Evolutionary conservation across 176 grass and related monocot species (phyloP), one percentile per base, ranked within the genome.

Genomic region (Hsuehochloa calcarea): DNA sequence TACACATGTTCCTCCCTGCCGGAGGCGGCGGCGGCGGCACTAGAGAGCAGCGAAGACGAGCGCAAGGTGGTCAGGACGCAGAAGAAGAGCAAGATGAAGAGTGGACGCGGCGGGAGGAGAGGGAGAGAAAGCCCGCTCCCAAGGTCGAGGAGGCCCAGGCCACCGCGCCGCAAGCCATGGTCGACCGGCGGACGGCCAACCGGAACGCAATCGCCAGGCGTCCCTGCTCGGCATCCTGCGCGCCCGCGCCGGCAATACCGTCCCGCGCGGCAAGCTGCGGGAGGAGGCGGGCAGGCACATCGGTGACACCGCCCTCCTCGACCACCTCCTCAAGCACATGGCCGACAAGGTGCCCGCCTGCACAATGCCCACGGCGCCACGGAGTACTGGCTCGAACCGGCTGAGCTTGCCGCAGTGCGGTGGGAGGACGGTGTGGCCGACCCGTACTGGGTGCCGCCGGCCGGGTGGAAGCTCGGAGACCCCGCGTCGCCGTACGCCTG

Each of bases 331-430:
- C 10, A 88, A 85, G 76, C 87, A 95, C 85, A 75, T 90, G 78
- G 72, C 74, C 4, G 85, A 89, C 43, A 90, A 90, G 54, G 85
- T 90, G 0, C 79, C 88, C 1, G 54, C 87, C 7, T 85, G 34
- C 86, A 95, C 77, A 93, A 89, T 80, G 25, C 88, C 16, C 83
- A 90, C 67, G 96, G 91, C 25, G 80, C 41, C 26, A 85, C 92
- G 41, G 96, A 90, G 83, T 98, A 95, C 68, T 95, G 91, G 87
- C 72, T 98, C 1, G 96, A 98, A 82, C 93, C 93, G 27, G 93
- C 91, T 7, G 89, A 82, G 22, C 80, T 95, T 25, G 80, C 45
- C 9, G 87, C 87, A 10, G 16, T 74, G 27, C 65, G 87, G 12
- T n/a, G 50, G 55, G 63, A 82, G 23, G 93, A 89, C 13, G 89